Evolutionary conservation across 768 basidiomycete genomes (phyloP), one percentile per base, ranked within the genome.

Genomic region (Amanita exitialis): DNA sequence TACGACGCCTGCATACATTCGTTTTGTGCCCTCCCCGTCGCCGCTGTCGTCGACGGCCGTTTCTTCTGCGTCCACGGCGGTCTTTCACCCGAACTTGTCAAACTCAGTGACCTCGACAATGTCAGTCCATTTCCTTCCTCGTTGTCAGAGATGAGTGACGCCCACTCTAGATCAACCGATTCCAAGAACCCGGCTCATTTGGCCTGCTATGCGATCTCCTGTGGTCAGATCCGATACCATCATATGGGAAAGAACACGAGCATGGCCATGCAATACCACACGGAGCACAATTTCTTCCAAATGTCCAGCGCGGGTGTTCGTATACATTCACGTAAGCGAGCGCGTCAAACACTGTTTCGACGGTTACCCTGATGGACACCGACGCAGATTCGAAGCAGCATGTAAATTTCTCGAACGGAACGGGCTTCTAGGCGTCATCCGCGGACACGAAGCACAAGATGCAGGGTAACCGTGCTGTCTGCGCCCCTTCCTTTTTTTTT

Each of bases 21-120:
- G 0, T 99, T 98, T 72, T 86, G 83, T 60, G 83, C 90, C 20
- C 75, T 99, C 4, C 96, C 96, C 2, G 69, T 99, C 30, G 78
- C 92, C 0, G 96, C 91, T 6, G 72, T 98, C 52, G 88, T 99
- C 66, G 96, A 99, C 64, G 77, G 81, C 55, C 88, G 91, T 60
- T 98, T 99, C 73, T 87, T 99, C 65, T 98, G 95, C 61, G 92
- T 98, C 2, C 96, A 98, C 58, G 96, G 96, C 2, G 96, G 96
- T 3, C 76, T 99, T 34, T 92, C 90, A 0, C 96, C 96, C 0
- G 83, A 88, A 56, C 75, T 99, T 1, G 68, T 83, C 39, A 82
- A 79, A 5, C 72, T 99, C 3, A 79, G 82, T 30, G 95, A 99
- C 62, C 58, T 95, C 7, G 66, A 74, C 21, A 64, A 65, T 20